Evolutionary conservation across 1,284 basidiomycete species (phyloP).

Genomic region (Irpex lacteus): DNA sequence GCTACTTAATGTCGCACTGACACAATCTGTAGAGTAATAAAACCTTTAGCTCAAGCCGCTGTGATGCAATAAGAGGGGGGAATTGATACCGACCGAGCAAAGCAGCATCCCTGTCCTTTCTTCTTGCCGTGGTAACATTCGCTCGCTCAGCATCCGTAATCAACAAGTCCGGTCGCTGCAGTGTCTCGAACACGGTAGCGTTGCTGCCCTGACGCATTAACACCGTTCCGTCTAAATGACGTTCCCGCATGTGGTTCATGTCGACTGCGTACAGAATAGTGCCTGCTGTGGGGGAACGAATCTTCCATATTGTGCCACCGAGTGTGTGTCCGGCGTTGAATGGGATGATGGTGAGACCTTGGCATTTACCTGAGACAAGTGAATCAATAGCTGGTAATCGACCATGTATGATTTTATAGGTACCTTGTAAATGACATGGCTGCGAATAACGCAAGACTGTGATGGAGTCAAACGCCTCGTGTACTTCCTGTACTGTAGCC

Average conservation of each 20-base stretch:
- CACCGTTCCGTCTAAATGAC: conserved; percentile 94
- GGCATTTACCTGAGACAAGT: conserved; percentile 67
- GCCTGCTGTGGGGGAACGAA: conserved; percentile 93
- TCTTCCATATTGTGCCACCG: conserved; percentile 98
- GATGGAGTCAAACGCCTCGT: conserved; percentile 91
- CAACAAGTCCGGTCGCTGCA: conserved; percentile 87
- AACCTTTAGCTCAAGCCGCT: conserved; percentile 5
- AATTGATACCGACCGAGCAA: conserved; percentile 65
- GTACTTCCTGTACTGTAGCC: conserved; percentile 82
- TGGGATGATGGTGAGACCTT: conserved; percentile 92
- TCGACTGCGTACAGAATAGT: conserved; percentile 96
- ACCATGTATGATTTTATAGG: conserved; percentile 18
- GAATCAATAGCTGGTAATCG: too few species aligned
- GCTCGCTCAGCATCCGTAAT: conserved; percentile 92
- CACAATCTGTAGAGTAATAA: conserved; percentile 58
- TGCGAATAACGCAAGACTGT: conserved; percentile 95
- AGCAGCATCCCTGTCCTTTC: conserved; percentile 89
- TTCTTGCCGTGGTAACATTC: conserved; percentile 77
- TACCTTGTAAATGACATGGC: conserved; percentile 92
- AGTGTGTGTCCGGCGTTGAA: conserved; percentile 96
- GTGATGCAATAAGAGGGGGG: conserved; percentile 1
- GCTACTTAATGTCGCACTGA: conserved; percentile 79
- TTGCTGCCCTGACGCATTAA: conserved; percentile 56
- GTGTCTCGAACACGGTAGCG: conserved; percentile 82
- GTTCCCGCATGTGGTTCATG: conserved; percentile 95